A percentile compares a stretch with the other conserved stretches of the same genome.
Conservation (phyloP, 139 green algal genomes). For the Chlamydomonas sphaeroides region DNA sequence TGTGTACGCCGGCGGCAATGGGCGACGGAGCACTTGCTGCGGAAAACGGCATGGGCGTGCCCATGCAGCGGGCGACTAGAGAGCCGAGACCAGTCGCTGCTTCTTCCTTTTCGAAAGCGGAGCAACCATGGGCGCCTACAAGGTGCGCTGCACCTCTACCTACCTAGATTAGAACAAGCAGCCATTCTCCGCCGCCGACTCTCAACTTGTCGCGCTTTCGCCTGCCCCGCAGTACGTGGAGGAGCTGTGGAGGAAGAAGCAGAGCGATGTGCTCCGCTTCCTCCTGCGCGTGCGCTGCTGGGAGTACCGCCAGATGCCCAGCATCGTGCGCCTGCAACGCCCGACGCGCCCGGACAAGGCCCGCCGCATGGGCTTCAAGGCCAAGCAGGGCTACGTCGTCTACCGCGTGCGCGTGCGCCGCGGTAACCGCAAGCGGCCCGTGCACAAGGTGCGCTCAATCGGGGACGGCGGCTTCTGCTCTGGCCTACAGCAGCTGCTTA, state of each 20-base stretch:
- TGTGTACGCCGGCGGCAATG: too few species aligned
- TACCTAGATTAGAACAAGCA: background rate
- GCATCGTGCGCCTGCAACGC: slow-evolving; percentile 86
- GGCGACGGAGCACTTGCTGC: too few species aligned
- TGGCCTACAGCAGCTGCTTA: background rate
- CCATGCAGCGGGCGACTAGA: background rate
- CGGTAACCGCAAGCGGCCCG: slow-evolving; percentile 95
- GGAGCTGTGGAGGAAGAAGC: slow-evolving; percentile 99
- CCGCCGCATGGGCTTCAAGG: slow-evolving; percentile 96
- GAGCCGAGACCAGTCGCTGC: background rate
- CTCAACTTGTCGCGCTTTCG: background rate
- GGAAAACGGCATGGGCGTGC: too few species aligned
- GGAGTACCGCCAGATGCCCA: slow-evolving; percentile 98
- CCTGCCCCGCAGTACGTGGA: slow-evolving; percentile 92
- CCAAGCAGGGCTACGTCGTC: slow-evolving; percentile 96
- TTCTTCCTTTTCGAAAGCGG: slow-evolving; percentile 32
- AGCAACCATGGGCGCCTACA: slow-evolving; percentile 60
- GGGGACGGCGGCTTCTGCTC: background rate
- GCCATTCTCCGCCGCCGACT: background rate
- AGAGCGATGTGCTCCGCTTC: slow-evolving; percentile 99
- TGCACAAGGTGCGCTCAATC: slow-evolving; percentile 86
- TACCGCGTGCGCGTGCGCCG: slow-evolving; percentile 97
- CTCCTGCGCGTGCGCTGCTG: slow-evolving; percentile 98
- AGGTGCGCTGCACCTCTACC: slow-evolving; percentile 25
- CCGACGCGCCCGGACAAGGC: slow-evolving; percentile 98